A percentile compares a stretch with the other conserved stretches of the same genome.
These are phyloP conservation scores for Arctium minus DNA, from an alignment of 129 eudicot species.

Conservation along the genomic window DNA sequence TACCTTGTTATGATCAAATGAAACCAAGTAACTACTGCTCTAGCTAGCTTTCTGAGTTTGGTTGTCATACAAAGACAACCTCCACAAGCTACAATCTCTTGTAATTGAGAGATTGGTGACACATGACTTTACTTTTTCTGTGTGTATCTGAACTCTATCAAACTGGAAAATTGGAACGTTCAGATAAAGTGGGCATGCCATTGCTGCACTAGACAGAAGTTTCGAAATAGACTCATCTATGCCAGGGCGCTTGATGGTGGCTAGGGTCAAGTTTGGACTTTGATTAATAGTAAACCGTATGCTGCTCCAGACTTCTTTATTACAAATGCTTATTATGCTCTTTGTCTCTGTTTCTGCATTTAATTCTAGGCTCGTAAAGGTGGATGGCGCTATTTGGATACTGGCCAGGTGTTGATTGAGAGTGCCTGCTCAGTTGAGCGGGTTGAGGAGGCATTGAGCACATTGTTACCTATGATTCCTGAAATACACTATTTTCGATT, in stretches of 20 bases:
- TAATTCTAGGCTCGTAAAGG: slow-evolving; percentile 75
- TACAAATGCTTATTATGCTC: not conserved
- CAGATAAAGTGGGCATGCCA: too few relatives aligned
- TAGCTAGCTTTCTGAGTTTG: too few relatives aligned
- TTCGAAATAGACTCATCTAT: too few relatives aligned
- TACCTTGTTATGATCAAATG: too few relatives aligned
- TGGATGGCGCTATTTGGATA: slow-evolving; percentile 97
- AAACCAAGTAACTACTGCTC: too few relatives aligned
- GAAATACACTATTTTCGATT: slow-evolving; percentile 90
- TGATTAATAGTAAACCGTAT: not conserved
- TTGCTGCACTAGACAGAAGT: too few relatives aligned
- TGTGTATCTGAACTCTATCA: too few relatives aligned
- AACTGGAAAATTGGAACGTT: too few relatives aligned
- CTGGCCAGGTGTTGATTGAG: slow-evolving; percentile 96
- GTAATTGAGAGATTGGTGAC: too few relatives aligned
- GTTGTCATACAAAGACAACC: too few relatives aligned
- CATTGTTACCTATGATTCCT: slow-evolving; percentile 94
- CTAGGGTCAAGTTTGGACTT: not conserved
- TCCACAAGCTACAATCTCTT: too few relatives aligned
- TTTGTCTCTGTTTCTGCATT: slow-evolving; percentile 4
- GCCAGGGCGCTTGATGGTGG: not conserved
- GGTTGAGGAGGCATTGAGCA: slow-evolving; percentile 90
- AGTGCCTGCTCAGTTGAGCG: slow-evolving; percentile 99
- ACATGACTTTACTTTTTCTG: too few relatives aligned
- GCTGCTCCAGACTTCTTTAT: slow-evolving; percentile 1